Base-by-base conservation (phyloP, 2,329 filamentous ascomycete genomes). In the Aspergillus neoniger region DNA sequence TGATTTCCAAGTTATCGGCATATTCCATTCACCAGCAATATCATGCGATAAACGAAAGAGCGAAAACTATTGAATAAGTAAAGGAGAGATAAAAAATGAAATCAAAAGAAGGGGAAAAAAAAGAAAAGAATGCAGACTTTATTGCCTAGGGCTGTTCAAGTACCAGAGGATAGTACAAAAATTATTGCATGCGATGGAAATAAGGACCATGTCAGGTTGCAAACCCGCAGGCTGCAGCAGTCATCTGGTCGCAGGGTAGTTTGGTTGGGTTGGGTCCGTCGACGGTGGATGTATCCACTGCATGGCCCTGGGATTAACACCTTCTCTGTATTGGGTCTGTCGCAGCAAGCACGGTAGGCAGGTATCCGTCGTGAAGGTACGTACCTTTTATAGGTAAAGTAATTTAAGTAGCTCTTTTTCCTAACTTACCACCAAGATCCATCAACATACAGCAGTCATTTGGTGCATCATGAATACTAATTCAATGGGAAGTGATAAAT, bases 171-270 rank as follows among this genome's bases (percentile, higher is more conserved):
- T 41, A 25, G 48, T n/a, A 36, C 32, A 36, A 59, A 52, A 12
- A 25, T 38, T 58, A 49, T 55, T 58, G 61, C 64, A 61, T 63
- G 61, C 58, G 59, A 61, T 61, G 48, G 50, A 64, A 64, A 58
- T 64, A 66, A 66, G 65, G 63, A 66, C 64, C 60, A 63, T 66
- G 61, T 64, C 65, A 65, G 60, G 59, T 58, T 55, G 61, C 59
- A 63, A 64, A 63, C 59, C 58, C 59, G 62, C 65, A 68, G 65
- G 58, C 57, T 58, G 66, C 59, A 62, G 51, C 51, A 57, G 63
- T 67, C 66, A 66, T 65, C 60, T 65, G 61, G 58, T 57, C 47
- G 44, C 39, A 55, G 53, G 36, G 62, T 44, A 8, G 44, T 30
- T 55, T 53, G 53, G 48, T 60, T 62, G 51, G 53, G 44, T 56